Evolutionary conservation across 441 rosid genomes (phyloP).

Genomic region (Aleurites moluccanus): DNA sequence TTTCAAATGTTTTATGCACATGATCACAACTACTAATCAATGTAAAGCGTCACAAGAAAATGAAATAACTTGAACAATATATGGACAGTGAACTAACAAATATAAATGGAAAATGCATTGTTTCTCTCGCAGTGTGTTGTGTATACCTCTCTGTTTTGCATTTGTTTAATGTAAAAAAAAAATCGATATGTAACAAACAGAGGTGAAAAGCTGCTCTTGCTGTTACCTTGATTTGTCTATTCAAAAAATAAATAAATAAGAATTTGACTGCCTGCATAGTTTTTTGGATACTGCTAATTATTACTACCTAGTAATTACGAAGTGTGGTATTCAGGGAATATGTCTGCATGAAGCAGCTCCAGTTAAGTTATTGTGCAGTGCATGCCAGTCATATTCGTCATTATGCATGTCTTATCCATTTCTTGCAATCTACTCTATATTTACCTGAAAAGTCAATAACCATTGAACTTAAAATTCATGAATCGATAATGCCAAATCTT

Average conservation of each 20-base stretch:
- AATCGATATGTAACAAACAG: conserved; percentile 37
- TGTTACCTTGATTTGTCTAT: not conserved
- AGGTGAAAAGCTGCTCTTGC: conserved; percentile 43
- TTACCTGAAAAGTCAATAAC: not conserved
- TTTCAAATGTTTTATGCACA: not conserved
- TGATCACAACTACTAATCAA: not conserved
- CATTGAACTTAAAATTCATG: not conserved
- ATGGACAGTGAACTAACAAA: not conserved
- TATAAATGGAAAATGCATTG: not conserved
- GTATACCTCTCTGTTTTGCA: not conserved
- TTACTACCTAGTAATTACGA: not conserved
- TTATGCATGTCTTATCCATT: not conserved
- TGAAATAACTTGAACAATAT: not conserved
- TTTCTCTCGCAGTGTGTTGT: not conserved
- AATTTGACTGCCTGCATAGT: not conserved
- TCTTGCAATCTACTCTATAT: not conserved
- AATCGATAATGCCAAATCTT: not conserved
- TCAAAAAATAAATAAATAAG: not conserved
- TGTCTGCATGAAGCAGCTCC: not conserved
- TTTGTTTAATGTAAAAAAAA: not conserved
- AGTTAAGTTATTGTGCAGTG: not conserved
- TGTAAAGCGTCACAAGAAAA: not conserved
- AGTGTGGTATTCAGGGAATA: not conserved
- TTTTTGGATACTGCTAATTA: not conserved
- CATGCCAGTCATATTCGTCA: not conserved